Evolutionary conservation across 805 yeast species (phyloP).

Genomic region (Spathaspora sp.): DNA sequence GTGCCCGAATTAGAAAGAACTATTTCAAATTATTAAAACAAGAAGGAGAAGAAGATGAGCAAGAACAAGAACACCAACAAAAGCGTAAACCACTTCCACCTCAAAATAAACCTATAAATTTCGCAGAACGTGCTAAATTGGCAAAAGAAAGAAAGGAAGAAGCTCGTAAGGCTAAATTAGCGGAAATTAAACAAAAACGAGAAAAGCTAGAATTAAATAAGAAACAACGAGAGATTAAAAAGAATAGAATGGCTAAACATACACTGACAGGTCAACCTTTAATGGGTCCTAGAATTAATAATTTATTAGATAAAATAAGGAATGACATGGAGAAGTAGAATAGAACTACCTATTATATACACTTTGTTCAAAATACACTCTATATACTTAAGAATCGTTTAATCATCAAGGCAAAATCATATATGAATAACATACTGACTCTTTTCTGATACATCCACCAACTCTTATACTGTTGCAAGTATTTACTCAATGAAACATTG

Average conservation of each 20-base stretch:
- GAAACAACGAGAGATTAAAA: slow-evolving; percentile 40
- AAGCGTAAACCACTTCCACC: slow-evolving; percentile 2
- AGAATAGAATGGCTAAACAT: slow-evolving; percentile 39
- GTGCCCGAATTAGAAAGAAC: slow-evolving; percentile 75
- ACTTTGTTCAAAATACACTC: no score
- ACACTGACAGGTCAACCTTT: slow-evolving; percentile 80
- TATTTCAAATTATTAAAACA: slow-evolving; percentile 76
- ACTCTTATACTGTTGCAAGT: slow-evolving; percentile 10
- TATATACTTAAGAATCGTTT: slow-evolving; percentile 2
- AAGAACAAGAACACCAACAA: slow-evolving; percentile 11
- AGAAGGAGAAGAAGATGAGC: slow-evolving; percentile 45
- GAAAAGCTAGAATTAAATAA: slow-evolving; percentile 31
- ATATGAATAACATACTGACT: slow-evolving; percentile 27
- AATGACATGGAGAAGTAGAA: slow-evolving; percentile 26
- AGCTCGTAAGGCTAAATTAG: slow-evolving; percentile 36
- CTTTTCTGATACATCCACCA: slow-evolving; percentile 36
- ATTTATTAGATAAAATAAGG: slow-evolving; percentile 73
- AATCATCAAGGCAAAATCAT: slow-evolving; percentile 27
- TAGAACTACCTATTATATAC: slow-evolving; percentile 1
- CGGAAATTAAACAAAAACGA: slow-evolving; percentile 34
- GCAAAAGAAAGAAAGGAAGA: slow-evolving; percentile 46
- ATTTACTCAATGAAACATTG: slow-evolving; percentile 12
- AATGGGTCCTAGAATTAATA: slow-evolving; percentile 85
- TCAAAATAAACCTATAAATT: slow-evolving; percentile 29
- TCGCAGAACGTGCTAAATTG: slow-evolving; percentile 42